A percentile compares a stretch with the other conserved stretches of the same genome.
Conservation (phyloP, 2,329 filamentous ascomycete species). For the Phialophora chinensis region DNA sequence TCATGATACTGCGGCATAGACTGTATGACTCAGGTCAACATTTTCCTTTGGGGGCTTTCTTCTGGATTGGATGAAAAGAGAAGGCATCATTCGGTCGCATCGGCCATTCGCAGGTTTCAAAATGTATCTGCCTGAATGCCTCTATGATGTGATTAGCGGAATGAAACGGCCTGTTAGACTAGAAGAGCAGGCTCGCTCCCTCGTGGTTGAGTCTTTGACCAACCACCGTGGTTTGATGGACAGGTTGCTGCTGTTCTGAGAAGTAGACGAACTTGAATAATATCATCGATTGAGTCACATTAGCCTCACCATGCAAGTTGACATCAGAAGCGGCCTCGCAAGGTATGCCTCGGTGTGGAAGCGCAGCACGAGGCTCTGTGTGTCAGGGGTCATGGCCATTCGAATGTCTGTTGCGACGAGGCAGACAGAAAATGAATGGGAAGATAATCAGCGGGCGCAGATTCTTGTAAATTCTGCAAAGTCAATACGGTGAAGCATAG, state of each 20-base stretch:
- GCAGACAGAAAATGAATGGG: slow-evolving; percentile 6
- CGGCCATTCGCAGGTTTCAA: slow-evolving; percentile 22
- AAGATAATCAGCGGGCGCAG: neutral
- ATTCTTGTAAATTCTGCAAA: neutral
- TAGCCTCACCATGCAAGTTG: slow-evolving; percentile 1
- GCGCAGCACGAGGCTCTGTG: slow-evolving; percentile 13
- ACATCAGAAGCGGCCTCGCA: neutral
- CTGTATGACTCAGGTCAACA: slow-evolving; percentile 40
- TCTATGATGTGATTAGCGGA: slow-evolving; percentile 17
- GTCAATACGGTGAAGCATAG: slow-evolving; percentile 5
- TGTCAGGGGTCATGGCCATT: neutral
- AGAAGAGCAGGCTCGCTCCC: slow-evolving; percentile 1
- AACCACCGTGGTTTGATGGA: neutral
- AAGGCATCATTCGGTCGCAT: slow-evolving; percentile 19
- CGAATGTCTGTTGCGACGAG: neutral
- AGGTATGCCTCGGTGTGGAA: neutral
- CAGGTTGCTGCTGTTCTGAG: neutral
- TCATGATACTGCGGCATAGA: slow-evolving; percentile 33
- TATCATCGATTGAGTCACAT: slow-evolving; percentile 22
- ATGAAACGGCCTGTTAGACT: slow-evolving; percentile 20
- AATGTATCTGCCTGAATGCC: slow-evolving; percentile 23
- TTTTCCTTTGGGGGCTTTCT: slow-evolving; percentile 33
- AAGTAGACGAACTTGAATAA: slow-evolving; percentile 26
- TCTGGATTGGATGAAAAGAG: slow-evolving; percentile 14
- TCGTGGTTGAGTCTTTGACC: neutral